Evolutionary conservation across 108 stramenopile species (phyloP), one percentile per base, ranked within the genome.

Genomic region (Nitzschia sp.): DNA sequence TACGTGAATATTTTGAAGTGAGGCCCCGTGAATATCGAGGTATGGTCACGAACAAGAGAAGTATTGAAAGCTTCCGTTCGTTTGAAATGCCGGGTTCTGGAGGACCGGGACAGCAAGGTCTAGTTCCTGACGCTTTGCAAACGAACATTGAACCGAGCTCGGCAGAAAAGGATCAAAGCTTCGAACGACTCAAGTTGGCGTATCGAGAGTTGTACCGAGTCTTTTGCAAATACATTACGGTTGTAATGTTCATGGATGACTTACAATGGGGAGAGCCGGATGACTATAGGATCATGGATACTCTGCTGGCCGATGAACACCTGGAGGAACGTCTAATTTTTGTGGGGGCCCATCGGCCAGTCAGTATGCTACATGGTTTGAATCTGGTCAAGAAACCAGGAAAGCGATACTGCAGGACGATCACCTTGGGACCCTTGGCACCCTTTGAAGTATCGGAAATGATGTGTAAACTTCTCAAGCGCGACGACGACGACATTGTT

Each of bases 221-320:
- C 38, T 11, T 62, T 38, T 25, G 2, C 21, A 13, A 42, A 25
- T 62, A 45, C 15, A 46, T 21, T 21, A 6, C 15, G 1, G 23
- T 62, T 2, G 61, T 62, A 1, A 21, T 62, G 1, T 23, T 34
- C 27, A 26, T 62, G 61, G 42, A 62, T 1, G 61, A 62, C 15
- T 45, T 62, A n/a, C 61, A 62, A 46, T 42, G 61, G 35, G 61
- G 61, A 8, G 61, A 62, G 23, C 61, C 61, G 3, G 61, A 62
- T 45, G 61, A 62, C 24, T 62, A 45, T 27, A 42, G 46, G 24
- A 31, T 62, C 38, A 42, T 45, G 38, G 61, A 62, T 3, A 62
- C 61, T 6, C 25, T 62, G 1, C 61, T 62, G 24, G 33, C 42
- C 25, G 61, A 62, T 62, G n/a, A 17, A 5, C 5, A 23, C 1